These are phyloP conservation scores for Athelia psychrophila DNA, from an alignment of 1,284 basidiomycete species.

Conservation along the genomic window DNA sequence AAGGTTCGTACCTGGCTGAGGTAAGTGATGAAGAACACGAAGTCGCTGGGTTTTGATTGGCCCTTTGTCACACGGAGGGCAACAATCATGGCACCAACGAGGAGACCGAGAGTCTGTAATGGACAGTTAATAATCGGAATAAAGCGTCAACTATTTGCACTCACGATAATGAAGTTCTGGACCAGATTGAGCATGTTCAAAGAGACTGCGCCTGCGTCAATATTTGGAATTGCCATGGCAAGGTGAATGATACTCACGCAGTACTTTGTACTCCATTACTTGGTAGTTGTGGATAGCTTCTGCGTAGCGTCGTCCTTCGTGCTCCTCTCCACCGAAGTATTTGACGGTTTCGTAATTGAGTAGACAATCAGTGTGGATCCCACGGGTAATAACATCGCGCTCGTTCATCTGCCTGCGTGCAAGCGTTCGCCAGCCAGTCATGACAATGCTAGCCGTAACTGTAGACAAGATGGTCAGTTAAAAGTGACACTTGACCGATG, in stretches of 20 bases:
- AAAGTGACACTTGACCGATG: constrained; percentile 6
- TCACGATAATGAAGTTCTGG: constrained; percentile 77
- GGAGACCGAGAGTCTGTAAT: constrained; percentile 64
- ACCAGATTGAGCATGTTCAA: constrained; percentile 72
- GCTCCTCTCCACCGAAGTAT: constrained; percentile 81
- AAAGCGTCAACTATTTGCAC: constrained; percentile 20
- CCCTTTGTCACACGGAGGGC: constrained; percentile 59
- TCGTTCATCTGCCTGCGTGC: constrained; percentile 77
- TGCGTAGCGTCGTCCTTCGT: constrained; percentile 74
- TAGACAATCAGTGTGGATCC: constrained; percentile 78
- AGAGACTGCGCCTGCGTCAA: constrained; percentile 42
- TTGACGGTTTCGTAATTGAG: constrained; percentile 86
- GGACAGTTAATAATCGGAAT: constrained; percentile 6
- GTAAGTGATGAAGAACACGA: constrained; percentile 81
- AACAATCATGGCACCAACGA: constrained; percentile 77
- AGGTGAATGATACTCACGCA: constrained; percentile 30
- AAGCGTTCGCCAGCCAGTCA: constrained; percentile 72
- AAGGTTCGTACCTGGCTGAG: constrained; percentile 60
- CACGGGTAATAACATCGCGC: constrained; percentile 69
- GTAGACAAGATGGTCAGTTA: constrained; percentile 10
- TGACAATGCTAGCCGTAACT: constrained; percentile 64
- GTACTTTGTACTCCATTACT: constrained; percentile 69
- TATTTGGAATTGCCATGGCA: constrained; percentile 8
- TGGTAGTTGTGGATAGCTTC: constrained; percentile 80
- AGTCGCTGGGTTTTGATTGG: constrained; percentile 49